A percentile compares a stretch with the other conserved stretches of the same genome.
These are phyloP conservation scores for Articulospora tetracladia DNA, from an alignment of 495 filamentous ascomycete species.

Conservation along the genomic window DNA sequence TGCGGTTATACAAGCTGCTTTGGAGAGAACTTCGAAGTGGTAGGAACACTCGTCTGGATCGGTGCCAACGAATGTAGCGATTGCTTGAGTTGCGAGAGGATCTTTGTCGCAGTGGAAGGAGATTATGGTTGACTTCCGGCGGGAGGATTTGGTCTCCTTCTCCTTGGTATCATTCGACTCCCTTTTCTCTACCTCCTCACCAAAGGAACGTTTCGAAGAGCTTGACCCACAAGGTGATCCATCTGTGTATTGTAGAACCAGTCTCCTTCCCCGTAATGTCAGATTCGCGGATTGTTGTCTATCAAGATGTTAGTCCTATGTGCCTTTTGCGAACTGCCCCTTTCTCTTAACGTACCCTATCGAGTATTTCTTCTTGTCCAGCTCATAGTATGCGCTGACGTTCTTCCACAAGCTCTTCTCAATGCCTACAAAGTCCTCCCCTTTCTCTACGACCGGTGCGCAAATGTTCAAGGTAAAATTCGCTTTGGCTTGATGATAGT, in stretches of 20 bases:
- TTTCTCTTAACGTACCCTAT: conserved; percentile 60
- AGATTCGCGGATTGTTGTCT: conserved; percentile 63
- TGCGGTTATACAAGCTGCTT: conserved; percentile 70
- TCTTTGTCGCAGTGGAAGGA: conserved; percentile 91
- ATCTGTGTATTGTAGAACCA: conserved; percentile 86
- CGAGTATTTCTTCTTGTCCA: conserved; percentile 70
- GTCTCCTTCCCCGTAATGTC: conserved; percentile 80
- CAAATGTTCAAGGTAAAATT: conserved; percentile 98
- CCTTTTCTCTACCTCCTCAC: conserved; percentile 28
- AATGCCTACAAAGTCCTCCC: conserved; percentile 69
- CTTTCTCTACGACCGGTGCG: conserved; percentile 71
- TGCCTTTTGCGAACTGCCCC: background rate
- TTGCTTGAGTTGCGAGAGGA: conserved; percentile 38
- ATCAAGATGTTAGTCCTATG: conserved; percentile 11
- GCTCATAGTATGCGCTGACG: conserved; percentile 85
- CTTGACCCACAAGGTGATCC: conserved; percentile 72
- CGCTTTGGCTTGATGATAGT: conserved; percentile 60
- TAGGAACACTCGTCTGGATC: conserved; percentile 89
- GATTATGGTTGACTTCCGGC: conserved; percentile 82
- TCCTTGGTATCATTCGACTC: conserved; percentile 13
- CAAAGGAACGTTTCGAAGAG: conserved; percentile 15
- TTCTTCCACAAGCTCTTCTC: conserved; percentile 65
- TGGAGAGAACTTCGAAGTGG: conserved; percentile 90
- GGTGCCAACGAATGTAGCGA: conserved; percentile 76
- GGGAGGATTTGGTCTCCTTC: conserved; percentile 31